phyloP scores from a whole-genome alignment of 305 asterid species.

The Fraxinus dipetala region DNA sequence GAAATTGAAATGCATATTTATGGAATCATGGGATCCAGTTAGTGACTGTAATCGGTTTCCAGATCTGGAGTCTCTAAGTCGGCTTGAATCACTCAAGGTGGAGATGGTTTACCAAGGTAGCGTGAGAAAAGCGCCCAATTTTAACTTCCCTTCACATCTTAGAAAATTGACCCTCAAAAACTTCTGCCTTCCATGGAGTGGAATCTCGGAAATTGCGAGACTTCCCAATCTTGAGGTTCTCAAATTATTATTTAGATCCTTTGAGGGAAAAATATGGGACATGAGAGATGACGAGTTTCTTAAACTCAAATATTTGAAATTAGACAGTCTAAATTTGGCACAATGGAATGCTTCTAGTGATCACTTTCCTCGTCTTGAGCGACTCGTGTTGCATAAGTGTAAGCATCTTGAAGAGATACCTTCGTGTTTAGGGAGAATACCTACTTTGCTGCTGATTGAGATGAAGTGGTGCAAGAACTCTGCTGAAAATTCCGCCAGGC shows the following conservation, averaged over 20 bases:
- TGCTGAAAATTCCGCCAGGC: neutral
- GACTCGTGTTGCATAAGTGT: constrained; percentile 3
- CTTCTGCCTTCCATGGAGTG: constrained; percentile 16
- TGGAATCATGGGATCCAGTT: neutral
- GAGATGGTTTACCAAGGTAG: neutral
- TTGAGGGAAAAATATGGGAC: constrained; percentile 10
- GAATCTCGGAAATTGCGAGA: neutral
- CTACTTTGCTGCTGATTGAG: neutral
- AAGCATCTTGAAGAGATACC: constrained; percentile 13
- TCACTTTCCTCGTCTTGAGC: constrained; percentile 13
- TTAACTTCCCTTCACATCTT: constrained; percentile 14
- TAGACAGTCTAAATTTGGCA: neutral
- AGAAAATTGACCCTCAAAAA: constrained; percentile 17
- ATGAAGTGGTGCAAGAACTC: neutral
- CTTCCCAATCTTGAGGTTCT: constrained; percentile 22
- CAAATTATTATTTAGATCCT: constrained; percentile 9
- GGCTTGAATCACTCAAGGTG: neutral
- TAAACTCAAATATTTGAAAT: constrained; percentile 4
- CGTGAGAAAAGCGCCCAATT: neutral
- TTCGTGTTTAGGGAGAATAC: neutral
- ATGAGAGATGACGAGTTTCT: constrained; percentile 12
- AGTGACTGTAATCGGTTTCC: neutral
- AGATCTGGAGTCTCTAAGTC: neutral
- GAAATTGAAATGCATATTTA: constrained; percentile 15
- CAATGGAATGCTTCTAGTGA: constrained; percentile 9